Conservation (phyloP, 345 rosid genomes). For the Jatropha curcas region DNA sequence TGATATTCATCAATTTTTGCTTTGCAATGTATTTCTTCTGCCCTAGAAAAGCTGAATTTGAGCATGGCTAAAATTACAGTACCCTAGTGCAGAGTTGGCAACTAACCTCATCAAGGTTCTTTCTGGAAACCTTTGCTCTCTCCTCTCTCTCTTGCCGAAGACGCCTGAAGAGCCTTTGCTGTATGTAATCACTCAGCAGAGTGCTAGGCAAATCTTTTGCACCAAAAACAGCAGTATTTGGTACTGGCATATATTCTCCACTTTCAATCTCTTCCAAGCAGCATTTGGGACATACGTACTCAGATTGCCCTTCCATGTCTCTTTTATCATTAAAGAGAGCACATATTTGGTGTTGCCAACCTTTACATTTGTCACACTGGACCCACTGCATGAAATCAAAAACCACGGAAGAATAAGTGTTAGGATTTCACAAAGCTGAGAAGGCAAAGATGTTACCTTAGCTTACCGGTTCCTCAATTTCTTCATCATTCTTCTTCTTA, state of each 20-base stretch:
- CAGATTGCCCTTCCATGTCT: slow-evolving; percentile 39
- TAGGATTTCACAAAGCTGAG: not conserved
- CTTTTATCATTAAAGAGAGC: slow-evolving; percentile 51
- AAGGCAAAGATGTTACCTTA: slow-evolving; percentile 3
- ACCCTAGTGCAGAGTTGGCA: not conserved
- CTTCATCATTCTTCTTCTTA: slow-evolving; percentile 38
- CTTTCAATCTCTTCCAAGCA: slow-evolving; percentile 42
- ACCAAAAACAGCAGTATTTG: slow-evolving; percentile 28
- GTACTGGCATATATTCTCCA: slow-evolving; percentile 15
- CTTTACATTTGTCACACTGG: slow-evolving; percentile 48
- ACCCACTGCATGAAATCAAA: slow-evolving; percentile 51
- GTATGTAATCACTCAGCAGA: slow-evolving; percentile 50
- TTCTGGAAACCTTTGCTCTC: slow-evolving; percentile 44
- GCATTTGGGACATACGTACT: slow-evolving; percentile 54
- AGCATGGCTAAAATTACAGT: not conserved
- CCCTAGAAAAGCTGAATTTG: not conserved
- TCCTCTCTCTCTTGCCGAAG: slow-evolving; percentile 48
- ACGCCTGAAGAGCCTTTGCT: slow-evolving; percentile 44
- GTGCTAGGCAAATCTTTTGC: slow-evolving; percentile 62
- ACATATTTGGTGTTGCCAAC: slow-evolving; percentile 71
- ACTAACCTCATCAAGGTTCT: slow-evolving; percentile 52
- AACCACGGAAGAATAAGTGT: not conserved
- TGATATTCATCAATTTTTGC: not conserved
- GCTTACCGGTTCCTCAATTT: slow-evolving; percentile 45
- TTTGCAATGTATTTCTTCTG: not conserved